A percentile compares a stretch with the other conserved stretches of the same genome.
Conservation (phyloP, 106 monocot species). For the Platanthera zijinensis region DNA sequence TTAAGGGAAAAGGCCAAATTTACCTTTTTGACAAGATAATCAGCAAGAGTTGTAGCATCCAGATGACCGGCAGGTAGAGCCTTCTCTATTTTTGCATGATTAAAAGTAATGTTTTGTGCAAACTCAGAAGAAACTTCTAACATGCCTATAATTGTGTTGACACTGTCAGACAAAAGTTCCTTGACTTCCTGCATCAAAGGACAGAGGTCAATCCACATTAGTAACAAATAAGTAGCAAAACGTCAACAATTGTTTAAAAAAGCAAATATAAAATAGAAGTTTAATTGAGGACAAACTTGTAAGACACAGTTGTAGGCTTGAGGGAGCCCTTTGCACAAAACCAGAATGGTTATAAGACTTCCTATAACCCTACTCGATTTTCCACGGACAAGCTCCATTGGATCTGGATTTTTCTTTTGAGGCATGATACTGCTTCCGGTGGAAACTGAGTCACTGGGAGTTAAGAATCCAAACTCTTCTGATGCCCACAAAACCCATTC, state of each 20-base stretch:
- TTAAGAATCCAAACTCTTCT: constrained; percentile 95
- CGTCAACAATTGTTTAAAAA: not conserved
- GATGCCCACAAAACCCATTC: constrained; percentile 99
- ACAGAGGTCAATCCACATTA: not conserved
- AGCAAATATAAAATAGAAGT: too few species aligned
- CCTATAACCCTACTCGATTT: constrained; percentile 88
- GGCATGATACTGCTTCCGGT: constrained; percentile 96
- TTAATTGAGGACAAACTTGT: constrained; percentile 31
- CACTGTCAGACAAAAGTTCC: constrained; percentile 94
- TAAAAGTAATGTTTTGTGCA: constrained; percentile 76
- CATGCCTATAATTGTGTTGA: constrained; percentile 71
- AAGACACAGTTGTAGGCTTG: constrained; percentile 93
- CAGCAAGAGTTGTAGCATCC: constrained; percentile 95
- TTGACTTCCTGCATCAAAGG: constrained; percentile 76
- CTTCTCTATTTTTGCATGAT: constrained; percentile 55
- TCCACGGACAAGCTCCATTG: constrained; percentile 98
- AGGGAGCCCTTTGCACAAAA: constrained; percentile 96
- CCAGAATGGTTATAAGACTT: constrained; percentile 60
- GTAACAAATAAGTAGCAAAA: not conserved
- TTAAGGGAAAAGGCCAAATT: not conserved
- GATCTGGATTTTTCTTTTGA: constrained; percentile 99
- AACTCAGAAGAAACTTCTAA: constrained; percentile 93
- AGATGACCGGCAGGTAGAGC: constrained; percentile 86
- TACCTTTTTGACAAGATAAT: constrained; percentile 99
- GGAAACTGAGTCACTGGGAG: constrained; percentile 73